Evolutionary conservation across 2,329 filamentous ascomycete genomes (phyloP).

Genomic region (Monilinia fructicola): DNA sequence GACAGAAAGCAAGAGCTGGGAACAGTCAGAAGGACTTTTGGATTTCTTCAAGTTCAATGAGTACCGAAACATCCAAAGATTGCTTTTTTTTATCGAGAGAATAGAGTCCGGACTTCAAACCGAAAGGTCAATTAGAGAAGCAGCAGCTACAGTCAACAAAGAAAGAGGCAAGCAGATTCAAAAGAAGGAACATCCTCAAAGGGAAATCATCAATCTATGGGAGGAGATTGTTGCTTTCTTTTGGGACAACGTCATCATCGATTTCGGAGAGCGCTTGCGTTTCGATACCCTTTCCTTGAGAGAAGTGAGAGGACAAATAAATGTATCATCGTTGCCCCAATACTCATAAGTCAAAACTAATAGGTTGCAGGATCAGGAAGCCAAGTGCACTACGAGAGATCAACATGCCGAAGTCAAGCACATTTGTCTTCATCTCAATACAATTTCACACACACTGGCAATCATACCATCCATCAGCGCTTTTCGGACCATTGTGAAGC

Average conservation of each 20-base stretch:
- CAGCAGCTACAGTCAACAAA: neutral
- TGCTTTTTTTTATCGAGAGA: neutral
- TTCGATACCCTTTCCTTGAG: neutral
- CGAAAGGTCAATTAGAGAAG: neutral
- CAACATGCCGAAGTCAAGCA: neutral
- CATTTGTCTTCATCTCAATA: neutral
- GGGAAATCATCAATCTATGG: constrained; percentile 5
- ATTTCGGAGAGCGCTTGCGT: constrained; percentile 2
- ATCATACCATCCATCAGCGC: neutral
- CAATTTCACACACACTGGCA: neutral
- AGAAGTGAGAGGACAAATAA: neutral
- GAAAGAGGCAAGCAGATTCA: neutral
- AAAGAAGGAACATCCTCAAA: neutral
- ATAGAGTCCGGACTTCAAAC: neutral
- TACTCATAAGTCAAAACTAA: neutral
- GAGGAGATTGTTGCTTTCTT: constrained; percentile 4
- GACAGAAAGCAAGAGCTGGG: neutral
- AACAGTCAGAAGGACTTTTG: constrained; percentile 1
- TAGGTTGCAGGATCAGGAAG: neutral
- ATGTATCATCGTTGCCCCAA: neutral
- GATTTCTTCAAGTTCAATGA: constrained; percentile 13
- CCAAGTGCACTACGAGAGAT: neutral
- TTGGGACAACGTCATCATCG: constrained; percentile 1
- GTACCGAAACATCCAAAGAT: neutral
- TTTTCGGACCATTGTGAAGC: constrained; percentile 8